These are phyloP conservation scores for Kluyveromyces aestuarii DNA, from an alignment of 805 yeast genomes.

Conservation along the genomic window DNA sequence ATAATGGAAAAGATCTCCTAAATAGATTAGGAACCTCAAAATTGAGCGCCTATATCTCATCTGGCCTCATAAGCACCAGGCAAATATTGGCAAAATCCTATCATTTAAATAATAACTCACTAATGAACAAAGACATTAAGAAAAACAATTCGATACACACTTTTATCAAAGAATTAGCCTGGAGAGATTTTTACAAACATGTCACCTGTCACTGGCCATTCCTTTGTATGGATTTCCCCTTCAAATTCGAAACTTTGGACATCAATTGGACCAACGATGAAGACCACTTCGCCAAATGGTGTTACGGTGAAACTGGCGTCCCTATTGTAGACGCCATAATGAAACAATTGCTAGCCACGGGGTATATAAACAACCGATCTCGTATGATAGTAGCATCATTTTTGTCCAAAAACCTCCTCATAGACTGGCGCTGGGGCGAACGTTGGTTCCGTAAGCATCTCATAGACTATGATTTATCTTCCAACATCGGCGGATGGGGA, in stretches of 20 bases:
- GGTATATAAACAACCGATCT: slow-evolving; percentile 45
- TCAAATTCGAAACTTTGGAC: slow-evolving; percentile 34
- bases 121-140: slow-evolving; percentile 14
- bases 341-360: slow-evolving; percentile 43
- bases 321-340: slow-evolving; percentile 53
- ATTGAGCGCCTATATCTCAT: slow-evolving; percentile 37
- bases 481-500: slow-evolving; percentile 54
- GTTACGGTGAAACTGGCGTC: slow-evolving; percentile 43
- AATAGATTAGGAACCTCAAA: slow-evolving; percentile 27
- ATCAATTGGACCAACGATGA: slow-evolving; percentile 36
- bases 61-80: slow-evolving; percentile 39
- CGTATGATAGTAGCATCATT: slow-evolving; percentile 48
- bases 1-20: slow-evolving; percentile 15
- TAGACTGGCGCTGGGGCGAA: slow-evolving; percentile 51
- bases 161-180: slow-evolving; percentile 47
- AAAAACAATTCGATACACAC: slow-evolving; percentile 32
- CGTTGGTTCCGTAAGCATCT: slow-evolving; percentile 40
- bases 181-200: slow-evolving; percentile 51
- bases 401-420: slow-evolving; percentile 38
- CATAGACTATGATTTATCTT: slow-evolving; percentile 44
- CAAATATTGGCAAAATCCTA: slow-evolving; percentile 28
- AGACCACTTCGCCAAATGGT: slow-evolving; percentile 40
- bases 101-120: slow-evolving; percentile 19
- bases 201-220: slow-evolving; percentile 42
- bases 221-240: slow-evolving; percentile 41